Base-by-base conservation (phyloP, 1,284 basidiomycete genomes). In the Trametes pubescens region DNA sequence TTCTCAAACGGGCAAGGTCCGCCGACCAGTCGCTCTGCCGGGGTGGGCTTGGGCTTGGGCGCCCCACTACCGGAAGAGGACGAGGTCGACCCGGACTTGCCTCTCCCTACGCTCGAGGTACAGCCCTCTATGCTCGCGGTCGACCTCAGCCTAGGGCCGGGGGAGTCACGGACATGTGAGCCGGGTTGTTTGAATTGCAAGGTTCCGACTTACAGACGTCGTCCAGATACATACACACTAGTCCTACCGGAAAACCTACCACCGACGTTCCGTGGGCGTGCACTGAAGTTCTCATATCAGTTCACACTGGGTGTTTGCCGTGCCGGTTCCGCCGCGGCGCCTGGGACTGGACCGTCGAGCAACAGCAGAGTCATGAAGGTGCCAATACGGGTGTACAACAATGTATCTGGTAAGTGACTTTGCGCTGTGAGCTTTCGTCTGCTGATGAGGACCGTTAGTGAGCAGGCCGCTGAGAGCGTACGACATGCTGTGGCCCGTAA, bases 271-370 rank as follows among this genome's bases (percentile, higher is more conserved):
- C 85, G 87, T 46, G 97, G 97, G 1, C 89, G 91, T 56, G 84
- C 90, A 0, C 83, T 98, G 66, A 85, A 84, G 70, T 96, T 99
- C 76, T 90, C 90, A 10, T 99, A 99, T 75, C 90, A 95, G 69
- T 85, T 99, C 13, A 83, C 93, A 11, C 84, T 99, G 1, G 95
- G 96, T 1, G 91, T 92, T 0, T 96, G 93, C 77, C 86, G 94
- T 4, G 84, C 88, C 8, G 81, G 81, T 26, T 76, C 80, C 13
- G 82, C 80, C 64, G 21, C 43, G 4, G 29, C 60, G 7, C 57
- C 60, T n/a, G 67, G 67, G 0, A 40, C 57, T 1, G 55, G 60
- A 21, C 62, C 64, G 18, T 57, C 64, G 14, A 87, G 87, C 74
- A 80, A 85, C 49, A 95, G 93, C 70, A 81, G 90, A 38, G 86